Evolutionary conservation across 176 grass and related monocot species (phyloP).

Genomic region (Oryza punctata): DNA sequence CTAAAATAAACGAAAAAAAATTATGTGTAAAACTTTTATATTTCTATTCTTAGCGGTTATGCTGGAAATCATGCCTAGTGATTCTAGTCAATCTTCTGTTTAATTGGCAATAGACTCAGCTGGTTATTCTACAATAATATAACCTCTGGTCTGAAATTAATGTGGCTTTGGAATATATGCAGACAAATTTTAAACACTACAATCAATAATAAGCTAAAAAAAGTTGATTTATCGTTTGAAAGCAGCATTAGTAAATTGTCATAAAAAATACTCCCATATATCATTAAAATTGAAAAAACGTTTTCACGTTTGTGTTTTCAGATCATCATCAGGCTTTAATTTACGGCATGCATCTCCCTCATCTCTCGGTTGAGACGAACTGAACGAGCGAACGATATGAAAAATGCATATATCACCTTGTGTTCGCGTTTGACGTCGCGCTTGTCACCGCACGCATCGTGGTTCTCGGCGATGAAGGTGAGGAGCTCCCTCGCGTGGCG

Average conservation of each 20-base stretch:
- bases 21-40: no score
- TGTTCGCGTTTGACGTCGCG: constrained; percentile 24
- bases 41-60: no score
- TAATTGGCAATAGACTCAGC: neutral
- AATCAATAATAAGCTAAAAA: neutral
- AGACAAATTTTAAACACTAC: neutral
- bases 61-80: neutral
- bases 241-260: neutral
- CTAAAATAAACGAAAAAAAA: no score
- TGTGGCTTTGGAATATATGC: neutral
- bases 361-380: no score
- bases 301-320: neutral
- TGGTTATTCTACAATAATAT: neutral
- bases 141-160: neutral
- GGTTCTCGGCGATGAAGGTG: constrained; percentile 1
- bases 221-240: neutral
- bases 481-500: constrained; percentile 25
- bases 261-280: neutral
- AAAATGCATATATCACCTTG: constrained; percentile 2
- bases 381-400: neutral
- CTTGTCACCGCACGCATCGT: constrained; percentile 10
- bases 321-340: no score
- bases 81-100: neutral
- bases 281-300: neutral
- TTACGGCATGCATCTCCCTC: no score